Evolutionary conservation across 2,329 filamentous ascomycete species (phyloP).

Genomic region (Beauveria medogensis): DNA sequence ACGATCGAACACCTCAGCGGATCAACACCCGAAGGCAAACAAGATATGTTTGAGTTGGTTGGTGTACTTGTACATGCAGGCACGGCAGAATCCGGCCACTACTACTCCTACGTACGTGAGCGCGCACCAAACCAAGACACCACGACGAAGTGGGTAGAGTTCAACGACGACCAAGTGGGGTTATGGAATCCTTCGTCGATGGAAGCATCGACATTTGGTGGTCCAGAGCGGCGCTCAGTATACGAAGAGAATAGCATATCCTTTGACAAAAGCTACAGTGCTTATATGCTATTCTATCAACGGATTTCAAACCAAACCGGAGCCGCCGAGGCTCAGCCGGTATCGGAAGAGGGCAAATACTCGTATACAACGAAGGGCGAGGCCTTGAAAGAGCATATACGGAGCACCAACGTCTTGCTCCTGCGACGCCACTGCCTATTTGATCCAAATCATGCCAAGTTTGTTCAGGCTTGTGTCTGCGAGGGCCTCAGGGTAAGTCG

Average conservation of each 20-base stretch:
- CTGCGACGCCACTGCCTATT: conserved; percentile 73
- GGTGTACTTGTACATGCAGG: conserved; percentile 90
- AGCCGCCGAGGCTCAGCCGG: background rate
- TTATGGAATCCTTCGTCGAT: conserved; percentile 68
- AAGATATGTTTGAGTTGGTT: conserved; percentile 87
- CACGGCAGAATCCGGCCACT: conserved; percentile 89
- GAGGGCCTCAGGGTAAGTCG: background rate
- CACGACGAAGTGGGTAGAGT: conserved; percentile 68
- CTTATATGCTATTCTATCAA: conserved; percentile 98
- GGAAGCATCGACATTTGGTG: conserved; percentile 73
- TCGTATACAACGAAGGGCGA: conserved; percentile 31
- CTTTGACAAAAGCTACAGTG: conserved; percentile 70
- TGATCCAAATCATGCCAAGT: conserved; percentile 61
- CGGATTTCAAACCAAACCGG: conserved; percentile 56
- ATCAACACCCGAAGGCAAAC: conserved; percentile 41
- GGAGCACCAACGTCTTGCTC: conserved; percentile 62
- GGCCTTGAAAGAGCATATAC: conserved; percentile 51
- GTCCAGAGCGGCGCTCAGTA: conserved; percentile 46
- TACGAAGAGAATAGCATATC: conserved; percentile 37
- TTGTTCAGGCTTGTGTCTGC: conserved; percentile 54
- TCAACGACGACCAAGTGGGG: conserved; percentile 82
- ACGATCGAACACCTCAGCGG: conserved; percentile 77
- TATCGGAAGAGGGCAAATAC: background rate
- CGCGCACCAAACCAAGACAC: conserved; percentile 45
- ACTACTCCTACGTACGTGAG: conserved; percentile 91